phyloP scores from a whole-genome alignment of 768 basidiomycete genomes.

The Scleroderma citrinum region DNA sequence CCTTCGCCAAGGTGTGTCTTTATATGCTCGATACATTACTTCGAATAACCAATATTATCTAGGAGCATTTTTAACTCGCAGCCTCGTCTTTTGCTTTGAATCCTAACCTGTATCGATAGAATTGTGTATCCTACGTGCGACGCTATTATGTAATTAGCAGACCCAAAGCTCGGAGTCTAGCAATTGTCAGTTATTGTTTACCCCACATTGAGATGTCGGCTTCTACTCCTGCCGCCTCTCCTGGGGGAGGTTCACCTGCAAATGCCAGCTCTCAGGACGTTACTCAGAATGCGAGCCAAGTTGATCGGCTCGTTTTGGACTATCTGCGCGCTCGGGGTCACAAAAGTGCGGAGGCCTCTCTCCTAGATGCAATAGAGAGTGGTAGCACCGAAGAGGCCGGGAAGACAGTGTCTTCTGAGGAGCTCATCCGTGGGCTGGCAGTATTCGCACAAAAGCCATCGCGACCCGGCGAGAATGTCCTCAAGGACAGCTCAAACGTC shows the following conservation, averaged over 20 bases:
- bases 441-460: conserved; percentile 67
- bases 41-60: conserved; percentile 6
- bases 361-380: conserved; percentile 35
- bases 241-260: conserved; percentile 27
- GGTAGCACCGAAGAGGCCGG: conserved; percentile 29
- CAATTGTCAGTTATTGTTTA: not conserved
- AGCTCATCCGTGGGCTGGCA: conserved; percentile 50
- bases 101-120: not conserved
- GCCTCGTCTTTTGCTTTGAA: not conserved
- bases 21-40: conserved; percentile 8
- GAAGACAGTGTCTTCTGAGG: conserved; percentile 43
- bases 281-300: conserved; percentile 12
- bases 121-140: not conserved
- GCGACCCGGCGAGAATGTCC: conserved; percentile 60
- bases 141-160: too few species aligned
- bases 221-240: conserved; percentile 29
- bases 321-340: conserved; percentile 45
- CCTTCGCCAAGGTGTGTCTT: conserved; percentile 71
- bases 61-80: conserved; percentile 55
- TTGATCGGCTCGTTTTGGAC: conserved; percentile 41
- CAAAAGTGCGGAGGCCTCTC: conserved; percentile 37
- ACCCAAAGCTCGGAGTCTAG: too few species aligned
- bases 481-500: conserved; percentile 62
- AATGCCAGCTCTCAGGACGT: conserved; percentile 22
- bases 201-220: conserved; percentile 19